Percentiles rank a stretch among this genome's conserved stretches.
These are phyloP conservation scores for Skeletonema menzelii DNA, from an alignment of 108 stramenopile genomes.

Conservation along the genomic window DNA sequence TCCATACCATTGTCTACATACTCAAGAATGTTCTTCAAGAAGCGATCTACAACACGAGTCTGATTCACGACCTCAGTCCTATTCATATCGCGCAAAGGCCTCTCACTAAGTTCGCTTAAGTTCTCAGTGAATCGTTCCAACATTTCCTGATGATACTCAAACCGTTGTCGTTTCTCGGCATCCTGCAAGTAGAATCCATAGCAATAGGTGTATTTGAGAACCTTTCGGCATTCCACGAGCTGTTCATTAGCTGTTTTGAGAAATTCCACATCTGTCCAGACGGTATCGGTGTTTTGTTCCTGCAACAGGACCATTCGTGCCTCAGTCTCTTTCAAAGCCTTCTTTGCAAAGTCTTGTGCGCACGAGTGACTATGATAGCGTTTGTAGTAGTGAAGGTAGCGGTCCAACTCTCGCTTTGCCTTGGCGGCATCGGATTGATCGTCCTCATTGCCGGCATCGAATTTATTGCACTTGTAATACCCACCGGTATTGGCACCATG, in stretches of 20 bases:
- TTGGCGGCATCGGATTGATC: constrained; percentile 77
- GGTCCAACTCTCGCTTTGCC: constrained; percentile 94
- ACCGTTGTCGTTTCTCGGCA: constrained; percentile 78
- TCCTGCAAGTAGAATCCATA: constrained; percentile 90
- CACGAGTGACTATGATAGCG: constrained; percentile 92
- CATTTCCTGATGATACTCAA: constrained; percentile 98
- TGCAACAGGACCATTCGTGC: constrained; percentile 91
- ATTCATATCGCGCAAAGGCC: constrained; percentile 88
- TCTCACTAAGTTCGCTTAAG: constrained; percentile 86
- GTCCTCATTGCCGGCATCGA: constrained; percentile 41
- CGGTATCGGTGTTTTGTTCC: constrained; percentile 72
- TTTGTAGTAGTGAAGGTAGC: constrained; percentile 99
- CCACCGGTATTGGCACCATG: constrained; percentile 98
- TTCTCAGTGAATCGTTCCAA: constrained; percentile 97
- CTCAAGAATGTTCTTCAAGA: constrained; percentile 90
- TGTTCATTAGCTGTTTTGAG: constrained; percentile 95
- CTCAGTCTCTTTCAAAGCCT: constrained; percentile 87
- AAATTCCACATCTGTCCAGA: constrained; percentile 97
- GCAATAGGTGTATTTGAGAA: constrained; percentile 96
- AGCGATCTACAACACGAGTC: constrained; percentile 93
- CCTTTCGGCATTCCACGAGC: constrained; percentile 95
- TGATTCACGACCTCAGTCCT: constrained; percentile 94
- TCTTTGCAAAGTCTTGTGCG: constrained; percentile 92
- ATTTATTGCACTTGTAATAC: constrained; percentile 99
- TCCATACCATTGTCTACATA: constrained; percentile 90